Conservation (phyloP, 139 green algal species). For the Monoraphidium neglectum region DNA sequence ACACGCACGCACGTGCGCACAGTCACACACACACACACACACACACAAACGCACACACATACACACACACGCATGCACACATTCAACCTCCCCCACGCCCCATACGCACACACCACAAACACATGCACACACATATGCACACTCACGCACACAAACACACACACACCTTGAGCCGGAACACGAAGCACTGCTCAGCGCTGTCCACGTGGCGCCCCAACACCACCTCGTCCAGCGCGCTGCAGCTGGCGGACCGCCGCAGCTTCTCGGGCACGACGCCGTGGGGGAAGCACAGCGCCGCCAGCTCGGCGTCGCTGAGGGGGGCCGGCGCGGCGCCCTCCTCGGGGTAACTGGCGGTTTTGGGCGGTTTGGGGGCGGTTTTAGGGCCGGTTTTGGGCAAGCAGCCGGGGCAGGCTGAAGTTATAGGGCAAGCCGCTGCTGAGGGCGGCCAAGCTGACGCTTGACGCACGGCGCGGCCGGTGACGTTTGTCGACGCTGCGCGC, state of each 20-base stretch:
- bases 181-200: conserved; percentile 64
- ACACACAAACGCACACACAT: too few relatives aligned
- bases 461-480: too few relatives aligned
- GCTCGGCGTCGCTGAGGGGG: conserved; percentile 43
- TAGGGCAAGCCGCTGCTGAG: too few relatives aligned
- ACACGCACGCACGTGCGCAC: too few relatives aligned
- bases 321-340: background rate
- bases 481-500: too few relatives aligned
- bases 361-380: background rate
- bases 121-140: too few relatives aligned
- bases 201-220: conserved; percentile 65
- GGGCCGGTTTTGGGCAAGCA: background rate
- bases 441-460: too few relatives aligned
- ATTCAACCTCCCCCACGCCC: too few relatives aligned
- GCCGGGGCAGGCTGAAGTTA: background rate
- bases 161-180: conserved; percentile 76
- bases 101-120: too few relatives aligned
- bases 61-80: background rate
- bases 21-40: too few relatives aligned
- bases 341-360: background rate
- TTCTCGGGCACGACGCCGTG: conserved; percentile 64
- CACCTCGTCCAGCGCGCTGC: conserved; percentile 73
- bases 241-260: conserved; percentile 70
- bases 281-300: conserved; percentile 80
- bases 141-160: background rate